Base-by-base conservation (phyloP, 805 yeast species). In the Cyberlindnera petersonii region DNA sequence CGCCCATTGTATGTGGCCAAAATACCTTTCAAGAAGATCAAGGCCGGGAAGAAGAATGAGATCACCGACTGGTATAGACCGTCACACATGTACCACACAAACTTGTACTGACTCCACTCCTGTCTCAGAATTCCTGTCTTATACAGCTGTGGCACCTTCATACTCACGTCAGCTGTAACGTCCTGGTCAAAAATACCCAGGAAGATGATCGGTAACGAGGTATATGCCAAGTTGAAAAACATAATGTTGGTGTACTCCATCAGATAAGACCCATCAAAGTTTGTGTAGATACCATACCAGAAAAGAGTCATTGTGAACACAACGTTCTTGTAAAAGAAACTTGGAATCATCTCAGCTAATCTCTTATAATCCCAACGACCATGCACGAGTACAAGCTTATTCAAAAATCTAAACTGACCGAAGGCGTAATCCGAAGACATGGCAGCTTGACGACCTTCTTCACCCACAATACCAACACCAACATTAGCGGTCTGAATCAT, bases 381-480 rank as follows among this genome's bases (percentile, higher is more conserved):
- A 61, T 85, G 95, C 21, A 81, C 85, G 35, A 85, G 60, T 9
- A 85, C 62, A 45, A 85, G 65, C 49, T 85, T 72, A 0, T 82
- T 69, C 45, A 85, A 60, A 53, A 71, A 85, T 54, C 93, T 72
- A 61, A 85, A 85, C 58, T 85, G 95, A 18, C 91, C 93, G 54
- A 85, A 64, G 16, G 91, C 95, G 61, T 82, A 85, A 65, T 85
- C 95, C 1, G 91, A 80, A 19, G 88, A 80, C 94, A 85, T 85
- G 5, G 76, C 93, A 15, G 93, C 93, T 61, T 84, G 93, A 45
- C 93, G 68, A 56, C 95, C 95, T 67, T 85, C 95, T 66, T 85
- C 93, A 64, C 95, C 95, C 4, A 89, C 89, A 56, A 85, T 85
- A 65, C 95, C 95, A 40, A 85, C 84, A 54, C 95, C 95, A 32